A percentile compares a stretch with the other conserved stretches of the same genome.
These are phyloP conservation scores for Aspergillus tanneri DNA, from an alignment of 2,329 filamentous ascomycete species.

Conservation along the genomic window DNA sequence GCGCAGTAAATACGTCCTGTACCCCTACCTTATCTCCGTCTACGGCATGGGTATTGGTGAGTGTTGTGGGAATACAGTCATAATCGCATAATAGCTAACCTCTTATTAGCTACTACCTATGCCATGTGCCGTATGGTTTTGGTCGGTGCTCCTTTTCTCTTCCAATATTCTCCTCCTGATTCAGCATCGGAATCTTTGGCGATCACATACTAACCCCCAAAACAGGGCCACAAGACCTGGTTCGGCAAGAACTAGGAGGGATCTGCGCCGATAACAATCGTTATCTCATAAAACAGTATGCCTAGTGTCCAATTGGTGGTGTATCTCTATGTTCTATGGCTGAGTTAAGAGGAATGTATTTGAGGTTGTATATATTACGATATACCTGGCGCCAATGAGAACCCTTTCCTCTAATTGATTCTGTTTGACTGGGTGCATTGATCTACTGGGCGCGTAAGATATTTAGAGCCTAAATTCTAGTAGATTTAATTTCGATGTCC, in stretches of 20 bases:
- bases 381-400: slow-evolving; percentile 34
- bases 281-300: slow-evolving; percentile 16
- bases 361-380: slow-evolving; percentile 42
- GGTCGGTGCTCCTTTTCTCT: slow-evolving; percentile 32
- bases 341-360: slow-evolving; percentile 29
- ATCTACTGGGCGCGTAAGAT: too few species aligned
- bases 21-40: slow-evolving; percentile 59
- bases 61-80: slow-evolving; percentile 21
- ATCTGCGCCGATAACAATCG: slow-evolving; percentile 9
- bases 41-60: slow-evolving; percentile 51
- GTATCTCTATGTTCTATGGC: slow-evolving; percentile 37
- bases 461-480: too few species aligned
- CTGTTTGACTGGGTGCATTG: background rate
- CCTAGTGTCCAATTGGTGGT: slow-evolving; percentile 28
- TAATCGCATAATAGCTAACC: slow-evolving; percentile 17
- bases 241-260: slow-evolving; percentile 40
- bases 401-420: slow-evolving; percentile 22
- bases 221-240: slow-evolving; percentile 65
- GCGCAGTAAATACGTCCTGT: slow-evolving; percentile 58
- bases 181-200: background rate
- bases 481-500: too few species aligned
- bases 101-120: slow-evolving; percentile 37
- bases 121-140: slow-evolving; percentile 47
- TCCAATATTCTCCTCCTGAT: background rate
- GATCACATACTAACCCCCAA: slow-evolving; percentile 20